Conservation (phyloP, 805 yeast species). For the Pichia membranifaciens region DNA sequence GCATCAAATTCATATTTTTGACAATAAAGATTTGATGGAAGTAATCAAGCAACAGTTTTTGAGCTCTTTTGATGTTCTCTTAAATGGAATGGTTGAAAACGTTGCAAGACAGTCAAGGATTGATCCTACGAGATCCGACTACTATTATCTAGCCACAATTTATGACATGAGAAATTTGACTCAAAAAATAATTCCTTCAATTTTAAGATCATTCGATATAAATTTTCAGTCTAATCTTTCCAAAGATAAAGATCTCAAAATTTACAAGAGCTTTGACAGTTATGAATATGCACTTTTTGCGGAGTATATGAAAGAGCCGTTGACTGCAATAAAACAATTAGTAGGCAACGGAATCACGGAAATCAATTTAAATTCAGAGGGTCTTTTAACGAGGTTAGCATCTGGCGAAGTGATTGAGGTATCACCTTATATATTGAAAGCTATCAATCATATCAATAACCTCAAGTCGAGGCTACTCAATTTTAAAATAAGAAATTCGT, state of each 20-base stretch:
- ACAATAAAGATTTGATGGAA: constrained; percentile 17
- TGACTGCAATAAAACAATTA: constrained; percentile 35
- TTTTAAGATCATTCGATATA: constrained; percentile 45
- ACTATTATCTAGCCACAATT: constrained; percentile 34
- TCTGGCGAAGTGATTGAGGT: constrained; percentile 14
- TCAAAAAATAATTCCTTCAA: constrained; percentile 40
- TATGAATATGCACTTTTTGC: constrained; percentile 51
- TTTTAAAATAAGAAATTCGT: constrained; percentile 18
- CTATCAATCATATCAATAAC: constrained; percentile 23
- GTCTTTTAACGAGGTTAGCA: constrained; percentile 37
- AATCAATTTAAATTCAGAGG: constrained; percentile 5
- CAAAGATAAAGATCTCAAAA: constrained; percentile 34
- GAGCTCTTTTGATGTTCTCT: constrained; percentile 28
- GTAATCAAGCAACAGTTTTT: constrained; percentile 32
- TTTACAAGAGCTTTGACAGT: constrained; percentile 40
- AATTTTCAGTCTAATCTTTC: constrained; percentile 42
- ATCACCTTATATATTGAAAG: constrained; percentile 20
- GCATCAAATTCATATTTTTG: constrained; percentile 17
- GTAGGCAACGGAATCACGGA: constrained; percentile 35
- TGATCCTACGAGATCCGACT: constrained; percentile 22
- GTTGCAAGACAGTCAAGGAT: constrained; percentile 16
- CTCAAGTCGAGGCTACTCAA: constrained; percentile 24
- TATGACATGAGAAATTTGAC: constrained; percentile 49
- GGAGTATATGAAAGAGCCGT: constrained; percentile 45
- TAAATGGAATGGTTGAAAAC: constrained; percentile 42